Base-by-base conservation (phyloP, 1,284 basidiomycete species). In the Moesziomyces aphidis region DNA sequence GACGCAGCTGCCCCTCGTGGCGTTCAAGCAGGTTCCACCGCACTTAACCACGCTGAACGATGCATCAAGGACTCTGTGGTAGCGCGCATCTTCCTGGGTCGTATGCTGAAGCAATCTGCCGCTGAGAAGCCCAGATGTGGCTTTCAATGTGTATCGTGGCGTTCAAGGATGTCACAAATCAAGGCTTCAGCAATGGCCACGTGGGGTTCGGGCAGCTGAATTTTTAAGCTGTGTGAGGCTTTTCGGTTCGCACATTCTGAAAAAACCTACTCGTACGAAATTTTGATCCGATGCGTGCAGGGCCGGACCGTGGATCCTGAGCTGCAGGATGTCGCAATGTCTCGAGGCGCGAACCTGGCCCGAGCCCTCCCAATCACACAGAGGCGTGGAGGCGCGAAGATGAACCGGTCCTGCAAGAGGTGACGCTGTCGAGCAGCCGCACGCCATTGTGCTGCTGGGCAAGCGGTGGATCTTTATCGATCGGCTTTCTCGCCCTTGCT, bases 311-410 rank as follows among this genome's bases (percentile, higher is more conserved):
- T 46, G 21, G 24, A 62, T 58, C 46, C 52, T 63, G 55, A 53
- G 26, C 65, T 69, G 66, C 66, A 69, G n/a, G n/a, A 50, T 63
- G 66, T 46, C 55, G 53, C 43, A 59, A 57, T 57, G 8, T 22
- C 28, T 17, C 45, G 44, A 31, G 36, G 11, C 17, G 11, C 17
- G 17, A 17, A 42, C 17, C 39, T 61, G 64, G 58, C 46, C 54
- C 61, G 42, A 46, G 61, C 39, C 39, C 39, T 28, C 39, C 39
- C 39, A 42, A 42, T 42, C 39, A 42, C 13, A 42, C 17, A 11
- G 15, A 19, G 39, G 39, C 19, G 15, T 19, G 19, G 39, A 34
- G 31, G 31, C 31, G 13, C 11, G 6, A 34, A 34, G 31, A 34
- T 42, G 17, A 19, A 42, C 17, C 39, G 39, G n/a, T 34, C 10